These are phyloP conservation scores for Boletus smithii DNA, from an alignment of 1,284 basidiomycete species.

Conservation along the genomic window DNA sequence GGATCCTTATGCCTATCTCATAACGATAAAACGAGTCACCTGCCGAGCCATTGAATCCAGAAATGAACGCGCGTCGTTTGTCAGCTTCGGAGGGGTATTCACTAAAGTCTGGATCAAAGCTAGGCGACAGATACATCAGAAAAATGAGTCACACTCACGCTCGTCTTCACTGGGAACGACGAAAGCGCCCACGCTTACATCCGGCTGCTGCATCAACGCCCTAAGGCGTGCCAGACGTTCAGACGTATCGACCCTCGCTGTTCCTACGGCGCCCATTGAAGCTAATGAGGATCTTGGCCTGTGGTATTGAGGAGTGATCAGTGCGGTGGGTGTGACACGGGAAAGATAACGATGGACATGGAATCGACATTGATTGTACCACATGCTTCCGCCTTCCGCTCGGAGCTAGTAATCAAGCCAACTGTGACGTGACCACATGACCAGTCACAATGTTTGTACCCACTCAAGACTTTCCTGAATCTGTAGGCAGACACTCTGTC, in stretches of 20 bases:
- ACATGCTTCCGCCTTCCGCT: slow-evolving; percentile 31
- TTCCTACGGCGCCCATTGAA: slow-evolving; percentile 35
- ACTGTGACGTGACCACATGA: background rate
- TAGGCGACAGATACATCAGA: background rate
- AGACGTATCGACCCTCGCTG: slow-evolving; percentile 60
- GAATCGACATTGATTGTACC: slow-evolving; percentile 19
- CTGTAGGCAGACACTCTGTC: too few relatives aligned
- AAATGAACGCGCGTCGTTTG: slow-evolving; percentile 81
- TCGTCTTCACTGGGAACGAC: slow-evolving; percentile 87
- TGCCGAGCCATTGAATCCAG: slow-evolving; percentile 91
- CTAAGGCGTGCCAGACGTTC: slow-evolving; percentile 58
- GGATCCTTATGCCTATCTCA: background rate
- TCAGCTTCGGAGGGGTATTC: slow-evolving; percentile 89
- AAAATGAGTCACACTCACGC: slow-evolving; percentile 49
- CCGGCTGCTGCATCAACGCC: slow-evolving; percentile 60
- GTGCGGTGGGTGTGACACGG: slow-evolving; percentile 7
- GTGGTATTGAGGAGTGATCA: background rate
- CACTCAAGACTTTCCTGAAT: too few relatives aligned
- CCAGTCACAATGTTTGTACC: background rate
- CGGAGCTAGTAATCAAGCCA: background rate
- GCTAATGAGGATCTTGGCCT: slow-evolving; percentile 13
- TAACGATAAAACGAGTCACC: slow-evolving; percentile 50
- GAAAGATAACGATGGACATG: slow-evolving; percentile 27
- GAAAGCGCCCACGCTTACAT: slow-evolving; percentile 61
- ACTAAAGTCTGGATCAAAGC: slow-evolving; percentile 65